A percentile compares a stretch with the other conserved stretches of the same genome.
These are phyloP conservation scores for Cicer pinnatifidum DNA, from an alignment of 306 rosid genomes.

Conservation along the genomic window DNA sequence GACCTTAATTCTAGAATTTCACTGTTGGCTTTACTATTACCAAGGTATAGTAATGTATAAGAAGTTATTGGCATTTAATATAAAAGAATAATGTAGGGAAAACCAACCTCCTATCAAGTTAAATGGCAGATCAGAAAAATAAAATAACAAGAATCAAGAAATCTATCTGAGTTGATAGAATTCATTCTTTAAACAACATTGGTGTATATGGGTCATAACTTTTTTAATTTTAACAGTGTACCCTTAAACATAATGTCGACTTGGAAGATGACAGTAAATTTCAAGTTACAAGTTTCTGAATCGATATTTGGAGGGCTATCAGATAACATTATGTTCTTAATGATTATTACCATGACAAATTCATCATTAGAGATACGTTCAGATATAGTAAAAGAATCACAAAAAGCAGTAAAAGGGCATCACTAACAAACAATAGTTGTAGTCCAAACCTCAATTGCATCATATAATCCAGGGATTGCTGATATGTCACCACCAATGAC, in stretches of 20 bases:
- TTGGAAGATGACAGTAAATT: conserved; percentile 15
- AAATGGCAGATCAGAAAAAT: conserved; percentile 23
- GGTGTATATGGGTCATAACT: background rate
- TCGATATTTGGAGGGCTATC: conserved; percentile 21
- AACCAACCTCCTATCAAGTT: conserved; percentile 16
- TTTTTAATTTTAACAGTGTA: background rate
- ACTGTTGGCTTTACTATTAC: conserved; percentile 13
- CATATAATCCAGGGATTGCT: conserved; percentile 79
- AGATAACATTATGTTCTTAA: conserved; percentile 20
- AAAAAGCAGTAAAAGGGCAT: conserved; percentile 28
- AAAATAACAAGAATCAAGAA: conserved; percentile 4
- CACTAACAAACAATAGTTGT: conserved; percentile 32
- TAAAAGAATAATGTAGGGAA: conserved; percentile 11
- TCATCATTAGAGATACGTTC: conserved; percentile 15
- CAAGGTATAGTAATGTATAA: background rate
- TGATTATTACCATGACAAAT: conserved; percentile 32
- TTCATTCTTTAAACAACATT: conserved; percentile 25
- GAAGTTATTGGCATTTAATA: conserved; percentile 26
- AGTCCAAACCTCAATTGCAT: conserved; percentile 79
- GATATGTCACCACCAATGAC: conserved; percentile 93
- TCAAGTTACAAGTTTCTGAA: conserved; percentile 12
- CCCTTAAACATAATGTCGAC: background rate
- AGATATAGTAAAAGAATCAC: conserved; percentile 28
- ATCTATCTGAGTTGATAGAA: conserved; percentile 25
- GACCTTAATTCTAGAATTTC: conserved; percentile 8